A percentile compares a stretch with the other conserved stretches of the same genome.
Evolutionary conservation across 169 alveolate genomes (phyloP).

Genomic region (Plasmodium chabaudi): DNA sequence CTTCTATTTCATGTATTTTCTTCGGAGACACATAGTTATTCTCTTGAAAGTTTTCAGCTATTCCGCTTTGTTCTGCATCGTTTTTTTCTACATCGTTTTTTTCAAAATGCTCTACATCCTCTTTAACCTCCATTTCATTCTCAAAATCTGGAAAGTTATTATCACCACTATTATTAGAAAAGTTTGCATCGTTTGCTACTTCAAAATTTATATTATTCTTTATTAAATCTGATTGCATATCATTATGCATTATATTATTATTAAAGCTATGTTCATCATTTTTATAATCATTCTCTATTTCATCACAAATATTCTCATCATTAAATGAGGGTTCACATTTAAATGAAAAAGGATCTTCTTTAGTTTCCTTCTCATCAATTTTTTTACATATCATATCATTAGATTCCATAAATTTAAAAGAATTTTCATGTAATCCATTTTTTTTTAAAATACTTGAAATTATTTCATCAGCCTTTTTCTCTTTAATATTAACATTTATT

Average conservation of each 20-base stretch:
- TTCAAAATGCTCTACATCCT: too few species aligned
- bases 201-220: too few species aligned
- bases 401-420: neutral
- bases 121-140: too few species aligned
- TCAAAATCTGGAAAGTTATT: too few species aligned
- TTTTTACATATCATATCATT: neutral
- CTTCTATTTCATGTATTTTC: neutral
- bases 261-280: neutral
- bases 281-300: neutral
- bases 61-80: constrained; percentile 2
- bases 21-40: neutral
- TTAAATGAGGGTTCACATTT: neutral
- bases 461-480: neutral
- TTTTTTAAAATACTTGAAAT: neutral
- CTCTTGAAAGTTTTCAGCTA: neutral
- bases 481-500: neutral
- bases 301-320: neutral
- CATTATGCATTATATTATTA: too few species aligned
- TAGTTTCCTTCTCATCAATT: neutral
- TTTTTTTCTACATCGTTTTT: neutral
- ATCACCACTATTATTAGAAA: too few species aligned
- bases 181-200: too few species aligned
- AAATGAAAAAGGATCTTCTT: neutral
- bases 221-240: too few species aligned
- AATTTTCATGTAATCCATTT: neutral